These are phyloP conservation scores for Stygiomarasmius scandens DNA, from an alignment of 1,284 basidiomycete species.

Conservation along the genomic window DNA sequence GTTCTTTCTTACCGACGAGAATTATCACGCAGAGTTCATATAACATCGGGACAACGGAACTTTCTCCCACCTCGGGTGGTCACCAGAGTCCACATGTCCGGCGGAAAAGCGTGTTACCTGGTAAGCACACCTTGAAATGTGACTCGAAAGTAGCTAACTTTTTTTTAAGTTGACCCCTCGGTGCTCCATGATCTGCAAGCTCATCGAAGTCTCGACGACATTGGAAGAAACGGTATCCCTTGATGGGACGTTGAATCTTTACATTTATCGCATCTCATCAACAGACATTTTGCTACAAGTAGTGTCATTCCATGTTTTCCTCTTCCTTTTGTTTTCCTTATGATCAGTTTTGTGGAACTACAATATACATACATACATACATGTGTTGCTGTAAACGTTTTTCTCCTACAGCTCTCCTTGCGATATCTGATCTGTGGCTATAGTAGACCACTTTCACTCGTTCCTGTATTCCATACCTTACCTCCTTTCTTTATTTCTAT, in stretches of 20 bases:
- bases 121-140: too few species aligned
- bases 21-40: constrained; percentile 10
- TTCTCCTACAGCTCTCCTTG: background rate
- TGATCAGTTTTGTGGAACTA: background rate
- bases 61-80: constrained; percentile 47
- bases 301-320: background rate
- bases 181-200: constrained; percentile 88
- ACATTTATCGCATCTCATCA: background rate
- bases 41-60: constrained; percentile 36
- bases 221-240: constrained; percentile 17
- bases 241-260: constrained; percentile 5
- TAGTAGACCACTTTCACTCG: background rate
- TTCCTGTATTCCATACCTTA: constrained; percentile 3
- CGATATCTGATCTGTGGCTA: background rate
- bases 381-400: constrained; percentile 2
- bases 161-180: constrained; percentile 74
- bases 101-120: constrained; percentile 84
- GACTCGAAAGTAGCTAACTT: too few species aligned
- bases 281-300: background rate
- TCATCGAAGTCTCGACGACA: constrained; percentile 79
- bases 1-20: background rate
- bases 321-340: background rate
- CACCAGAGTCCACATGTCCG: constrained; percentile 72
- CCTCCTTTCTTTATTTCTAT: too few species aligned
- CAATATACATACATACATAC: background rate